Conservation (phyloP, 2,329 filamentous ascomycete genomes). For the Aspergillus brasiliensis region DNA sequence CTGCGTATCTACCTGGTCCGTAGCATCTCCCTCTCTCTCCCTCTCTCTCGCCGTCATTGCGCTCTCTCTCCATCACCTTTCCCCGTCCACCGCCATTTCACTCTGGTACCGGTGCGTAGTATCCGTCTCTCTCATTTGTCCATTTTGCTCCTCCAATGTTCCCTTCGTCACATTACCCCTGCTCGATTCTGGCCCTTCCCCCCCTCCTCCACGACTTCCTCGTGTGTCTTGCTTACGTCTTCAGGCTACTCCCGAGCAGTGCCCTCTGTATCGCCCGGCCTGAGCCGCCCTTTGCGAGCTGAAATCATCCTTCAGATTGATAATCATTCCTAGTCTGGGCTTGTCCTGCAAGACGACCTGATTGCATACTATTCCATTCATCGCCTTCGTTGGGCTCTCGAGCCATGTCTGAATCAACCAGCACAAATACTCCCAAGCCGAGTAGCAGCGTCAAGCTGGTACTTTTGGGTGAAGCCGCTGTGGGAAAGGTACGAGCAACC, state of each 20-base stretch:
- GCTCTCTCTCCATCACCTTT: background rate
- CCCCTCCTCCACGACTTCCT: slow-evolving; percentile 11
- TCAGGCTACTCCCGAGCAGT: slow-evolving; percentile 23
- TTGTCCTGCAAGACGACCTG: slow-evolving; percentile 34
- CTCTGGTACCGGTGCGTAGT: slow-evolving; percentile 20
- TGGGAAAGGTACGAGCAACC: slow-evolving; percentile 77
- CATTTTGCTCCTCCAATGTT: slow-evolving; percentile 5
- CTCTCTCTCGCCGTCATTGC: slow-evolving; percentile 13
- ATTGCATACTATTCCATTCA: slow-evolving; percentile 20
- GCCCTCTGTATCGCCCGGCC: slow-evolving; percentile 11
- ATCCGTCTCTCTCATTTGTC: slow-evolving; percentile 17
- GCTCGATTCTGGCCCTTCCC: slow-evolving; percentile 13
- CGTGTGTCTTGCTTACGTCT: slow-evolving; percentile 22
- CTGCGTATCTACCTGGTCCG: slow-evolving; percentile 21
- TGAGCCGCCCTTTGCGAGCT: slow-evolving; percentile 22
- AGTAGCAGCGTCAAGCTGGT: slow-evolving; percentile 99
- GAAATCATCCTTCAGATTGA: slow-evolving; percentile 31
- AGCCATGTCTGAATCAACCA: slow-evolving; percentile 71
- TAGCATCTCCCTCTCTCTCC: slow-evolving; percentile 17
- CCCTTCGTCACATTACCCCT: slow-evolving; percentile 18
- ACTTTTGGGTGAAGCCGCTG: slow-evolving; percentile 92
- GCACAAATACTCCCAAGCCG: slow-evolving; percentile 74
- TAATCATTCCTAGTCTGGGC: slow-evolving; percentile 22
- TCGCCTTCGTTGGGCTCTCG: slow-evolving; percentile 20
- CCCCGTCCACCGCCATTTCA: slow-evolving; percentile 25